Conservation (phyloP, 164 flowering plant species). For the Platanus orientalis region DNA sequence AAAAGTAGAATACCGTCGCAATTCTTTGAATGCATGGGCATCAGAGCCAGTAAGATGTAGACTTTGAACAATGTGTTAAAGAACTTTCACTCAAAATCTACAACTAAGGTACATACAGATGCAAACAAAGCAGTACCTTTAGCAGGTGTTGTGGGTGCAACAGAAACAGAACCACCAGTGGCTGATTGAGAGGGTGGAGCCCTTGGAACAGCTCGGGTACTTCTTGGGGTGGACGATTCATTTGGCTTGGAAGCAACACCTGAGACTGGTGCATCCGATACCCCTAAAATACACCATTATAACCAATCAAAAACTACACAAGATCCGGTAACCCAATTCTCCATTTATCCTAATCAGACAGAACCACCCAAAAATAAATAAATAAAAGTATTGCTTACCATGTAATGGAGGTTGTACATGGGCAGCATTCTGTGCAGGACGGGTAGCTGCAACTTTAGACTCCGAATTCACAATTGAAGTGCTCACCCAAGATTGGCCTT, state of each 20-base stretch:
- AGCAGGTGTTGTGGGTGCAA: slow-evolving; percentile 40
- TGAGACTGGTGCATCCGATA: slow-evolving; percentile 35
- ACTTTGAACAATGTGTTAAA: neutral
- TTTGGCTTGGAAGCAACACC: slow-evolving; percentile 25
- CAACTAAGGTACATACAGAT: neutral
- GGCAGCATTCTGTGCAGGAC: slow-evolving; percentile 49
- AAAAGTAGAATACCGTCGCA: neutral
- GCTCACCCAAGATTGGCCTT: slow-evolving; percentile 51
- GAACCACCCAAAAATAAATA: no score
- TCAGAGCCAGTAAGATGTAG: neutral
- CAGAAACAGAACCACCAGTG: slow-evolving; percentile 32
- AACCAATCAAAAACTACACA: neutral
- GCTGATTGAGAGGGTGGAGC: slow-evolving; percentile 57
- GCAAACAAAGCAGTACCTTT: slow-evolving; percentile 43
- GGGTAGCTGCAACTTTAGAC: slow-evolving; percentile 21
- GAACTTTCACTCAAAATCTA: neutral
- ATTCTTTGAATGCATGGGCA: neutral
- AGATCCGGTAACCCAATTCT: neutral
- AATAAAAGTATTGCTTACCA: slow-evolving; percentile 24
- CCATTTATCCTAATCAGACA: no score
- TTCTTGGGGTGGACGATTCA: slow-evolving; percentile 40
- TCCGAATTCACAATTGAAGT: slow-evolving; percentile 27
- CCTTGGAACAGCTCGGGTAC: slow-evolving; percentile 43
- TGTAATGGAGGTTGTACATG: slow-evolving; percentile 37
- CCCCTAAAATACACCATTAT: slow-evolving; percentile 27